Base-by-base conservation (phyloP, 2,329 filamentous ascomycete species). In the Elsinoe ampelina region DNA sequence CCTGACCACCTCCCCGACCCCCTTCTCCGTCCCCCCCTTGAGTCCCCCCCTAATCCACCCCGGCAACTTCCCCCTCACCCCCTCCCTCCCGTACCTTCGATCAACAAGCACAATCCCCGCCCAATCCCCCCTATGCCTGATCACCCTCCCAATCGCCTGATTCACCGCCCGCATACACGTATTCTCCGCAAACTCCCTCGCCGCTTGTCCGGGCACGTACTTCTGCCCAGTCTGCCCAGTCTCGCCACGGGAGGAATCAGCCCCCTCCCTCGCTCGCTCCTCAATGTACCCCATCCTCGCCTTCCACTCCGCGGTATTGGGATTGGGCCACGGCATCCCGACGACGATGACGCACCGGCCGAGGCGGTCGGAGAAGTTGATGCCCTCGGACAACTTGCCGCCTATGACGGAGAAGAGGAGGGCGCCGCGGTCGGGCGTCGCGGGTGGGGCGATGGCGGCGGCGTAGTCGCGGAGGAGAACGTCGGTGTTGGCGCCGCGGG, bases 81-180 rank as follows among this genome's bases (percentile, higher is more conserved):
- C 79, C 50, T 82, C 77, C 26, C 79, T 82, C n/a, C 78, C 80
- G 71, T 93, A 98, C 54, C 93, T 77, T 61, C 80, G 77, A 71
- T 98, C 93, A 34, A 93, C 75, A 67, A 98, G 79, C 57, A 96
- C 73, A 61, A 98, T 96, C 13, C 87, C 84, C 3, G 93, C 93
- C 71, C 95, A 97, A 71, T 98, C 93, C 20, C 81, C 82, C 57
- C 80, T 80, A 68, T 98, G 93, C 47, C 93, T 78, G 64, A 98
- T 96, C 1, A 90, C 93, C 58, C 93, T 78, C 0, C 93, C 93
- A 63, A 98, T 91, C 67, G 89, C 93, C 74, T 98, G 93, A 69
- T 98, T 98, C 3, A 98, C 93, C 3, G 91, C 89, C 38, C 93
- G 80, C 91, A 98, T 96, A 69, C 91, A 96, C 0, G 89, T 83